These are phyloP conservation scores for Fraxinus xanthoxyloides DNA, from an alignment of 305 asterid species.

Conservation along the genomic window DNA sequence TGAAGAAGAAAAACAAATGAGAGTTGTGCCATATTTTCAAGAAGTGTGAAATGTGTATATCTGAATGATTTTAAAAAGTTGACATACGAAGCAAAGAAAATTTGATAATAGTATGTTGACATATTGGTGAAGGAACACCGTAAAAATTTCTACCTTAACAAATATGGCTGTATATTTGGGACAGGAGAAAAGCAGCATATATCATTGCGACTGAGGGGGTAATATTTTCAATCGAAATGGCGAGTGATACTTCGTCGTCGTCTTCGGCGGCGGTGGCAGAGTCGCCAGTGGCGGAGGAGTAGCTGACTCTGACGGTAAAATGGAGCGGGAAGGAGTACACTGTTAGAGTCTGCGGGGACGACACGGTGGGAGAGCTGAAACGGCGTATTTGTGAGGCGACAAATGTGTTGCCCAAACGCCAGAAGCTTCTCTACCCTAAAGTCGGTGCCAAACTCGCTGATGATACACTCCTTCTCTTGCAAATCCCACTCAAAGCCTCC, in stretches of 20 bases:
- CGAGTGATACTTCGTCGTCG: conserved; percentile 35
- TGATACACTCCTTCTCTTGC: conserved; percentile 68
- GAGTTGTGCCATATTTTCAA: too few relatives aligned
- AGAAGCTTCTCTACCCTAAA: conserved; percentile 92
- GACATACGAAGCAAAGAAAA: too few relatives aligned
- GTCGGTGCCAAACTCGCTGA: conserved; percentile 78
- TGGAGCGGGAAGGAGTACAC: conserved; percentile 97
- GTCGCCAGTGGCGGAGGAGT: conserved; percentile 69
- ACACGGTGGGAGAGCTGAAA: conserved; percentile 84
- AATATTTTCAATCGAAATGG: conserved; percentile 23
- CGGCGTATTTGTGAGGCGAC: conserved; percentile 82
- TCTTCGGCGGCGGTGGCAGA: conserved; percentile 38
- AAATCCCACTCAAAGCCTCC: conserved; percentile 72
- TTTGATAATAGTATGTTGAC: too few relatives aligned
- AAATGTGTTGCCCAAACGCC: conserved; percentile 84
- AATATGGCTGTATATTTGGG: too few relatives aligned
- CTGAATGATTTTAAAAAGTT: too few relatives aligned
- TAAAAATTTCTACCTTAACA: too few relatives aligned
- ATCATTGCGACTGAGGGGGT: too few relatives aligned
- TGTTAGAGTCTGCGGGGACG: conserved; percentile 86
- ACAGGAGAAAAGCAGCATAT: too few relatives aligned
- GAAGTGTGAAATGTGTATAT: too few relatives aligned
- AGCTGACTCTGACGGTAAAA: conserved; percentile 77
- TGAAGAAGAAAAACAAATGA: too few relatives aligned
- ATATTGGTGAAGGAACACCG: too few relatives aligned